Conservation (phyloP, 139 green algal genomes). For the Desmodesmus armatus region DNA sequence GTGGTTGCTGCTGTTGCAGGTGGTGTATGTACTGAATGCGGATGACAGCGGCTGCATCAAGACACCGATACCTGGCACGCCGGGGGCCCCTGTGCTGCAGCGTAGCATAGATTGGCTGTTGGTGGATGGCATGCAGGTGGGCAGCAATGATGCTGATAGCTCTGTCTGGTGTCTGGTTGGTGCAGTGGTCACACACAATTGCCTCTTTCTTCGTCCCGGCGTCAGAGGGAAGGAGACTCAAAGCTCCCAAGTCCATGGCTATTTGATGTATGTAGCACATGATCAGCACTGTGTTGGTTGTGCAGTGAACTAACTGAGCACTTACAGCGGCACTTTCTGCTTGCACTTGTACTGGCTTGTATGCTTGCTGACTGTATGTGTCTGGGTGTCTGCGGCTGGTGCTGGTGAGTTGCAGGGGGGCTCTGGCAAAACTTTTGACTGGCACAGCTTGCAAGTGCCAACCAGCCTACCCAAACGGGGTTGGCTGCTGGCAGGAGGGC, state of each 20-base stretch:
- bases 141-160: not conserved
- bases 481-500: conserved; percentile 85
- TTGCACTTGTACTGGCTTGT: not conserved
- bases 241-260: too few species aligned
- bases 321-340: too few species aligned
- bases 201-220: too few species aligned
- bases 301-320: not conserved
- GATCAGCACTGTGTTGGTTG: not conserved
- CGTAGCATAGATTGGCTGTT: conserved; percentile 79
- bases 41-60: conserved; percentile 62
- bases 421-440: conserved; percentile 76
- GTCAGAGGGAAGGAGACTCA: too few species aligned
- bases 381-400: not conserved
- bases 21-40: conserved; percentile 83
- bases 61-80: conserved; percentile 58
- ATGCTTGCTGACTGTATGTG: not conserved
- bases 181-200: too few species aligned
- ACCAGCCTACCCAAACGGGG: conserved; percentile 49
- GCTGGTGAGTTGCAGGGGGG: conserved; percentile 61
- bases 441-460: conserved; percentile 60
- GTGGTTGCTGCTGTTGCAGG: conserved; percentile 40
- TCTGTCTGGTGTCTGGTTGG: not conserved
- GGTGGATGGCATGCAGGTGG: conserved; percentile 76
- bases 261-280: not conserved
- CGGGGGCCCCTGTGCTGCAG: not conserved